phyloP scores from a whole-genome alignment of 2,329 filamentous ascomycete genomes.

The Purpureocillium takamizusanense region DNA sequence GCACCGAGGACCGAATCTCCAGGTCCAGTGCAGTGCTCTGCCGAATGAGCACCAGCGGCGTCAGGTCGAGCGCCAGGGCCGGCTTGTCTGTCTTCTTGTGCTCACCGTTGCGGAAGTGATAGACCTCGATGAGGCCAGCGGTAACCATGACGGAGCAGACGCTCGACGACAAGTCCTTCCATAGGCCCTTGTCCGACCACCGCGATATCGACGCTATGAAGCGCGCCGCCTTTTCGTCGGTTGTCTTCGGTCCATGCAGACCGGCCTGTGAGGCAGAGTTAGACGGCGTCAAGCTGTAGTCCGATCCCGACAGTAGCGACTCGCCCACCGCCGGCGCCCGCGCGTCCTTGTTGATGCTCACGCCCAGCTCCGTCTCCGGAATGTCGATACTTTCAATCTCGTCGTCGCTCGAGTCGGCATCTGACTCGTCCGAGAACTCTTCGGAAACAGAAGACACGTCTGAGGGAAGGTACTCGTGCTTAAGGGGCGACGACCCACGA shows the following conservation, averaged over 20 bases:
- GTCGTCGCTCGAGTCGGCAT: conserved; percentile 37
- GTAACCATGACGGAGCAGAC: conserved; percentile 46
- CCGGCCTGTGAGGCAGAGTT: conserved; percentile 71
- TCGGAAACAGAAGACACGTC: conserved; percentile 52
- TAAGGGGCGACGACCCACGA: conserved; percentile 82
- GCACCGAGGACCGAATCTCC: conserved; percentile 82
- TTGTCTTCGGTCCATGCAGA: conserved; percentile 37
- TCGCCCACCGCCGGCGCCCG: conserved; percentile 16
- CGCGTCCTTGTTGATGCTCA: conserved; percentile 38
- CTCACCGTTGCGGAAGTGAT: conserved; percentile 27
- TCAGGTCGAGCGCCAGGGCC: conserved; percentile 70
- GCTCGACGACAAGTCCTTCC: conserved; percentile 48
- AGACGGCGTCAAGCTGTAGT: conserved; percentile 64
- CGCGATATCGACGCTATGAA: conserved; percentile 49
- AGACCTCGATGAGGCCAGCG: conserved; percentile 51
- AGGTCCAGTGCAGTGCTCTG: conserved; percentile 90
- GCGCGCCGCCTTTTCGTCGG: conserved; percentile 34
- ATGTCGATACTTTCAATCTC: conserved; percentile 53
- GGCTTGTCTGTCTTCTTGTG: conserved; percentile 29
- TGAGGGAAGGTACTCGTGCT: conserved; percentile 94
- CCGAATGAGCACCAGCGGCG: conserved; percentile 80
- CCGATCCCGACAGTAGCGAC: conserved; percentile 37
- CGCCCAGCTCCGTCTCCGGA: conserved; percentile 48
- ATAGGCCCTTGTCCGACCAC: conserved; percentile 52
- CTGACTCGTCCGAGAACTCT: conserved; percentile 42